Base-by-base conservation (phyloP, 129 eudicot genomes). In the Scalesia atractyloides region DNA sequence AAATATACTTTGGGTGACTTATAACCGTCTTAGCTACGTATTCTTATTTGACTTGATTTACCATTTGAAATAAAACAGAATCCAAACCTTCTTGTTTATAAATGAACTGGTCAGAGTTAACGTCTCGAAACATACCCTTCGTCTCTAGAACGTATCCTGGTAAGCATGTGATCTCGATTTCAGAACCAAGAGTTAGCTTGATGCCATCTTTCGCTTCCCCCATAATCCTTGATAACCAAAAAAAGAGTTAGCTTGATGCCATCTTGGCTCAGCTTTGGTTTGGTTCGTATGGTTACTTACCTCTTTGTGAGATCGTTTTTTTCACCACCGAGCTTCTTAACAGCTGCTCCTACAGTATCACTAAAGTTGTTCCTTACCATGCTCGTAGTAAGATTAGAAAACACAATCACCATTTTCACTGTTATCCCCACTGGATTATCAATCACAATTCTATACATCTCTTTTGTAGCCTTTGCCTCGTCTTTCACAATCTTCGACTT, bases 101-200 rank as follows among this genome's bases (percentile, higher is more conserved):
- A 13, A 71, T 9, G 10, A 41, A 37, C 1, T 11, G 44, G 53
- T 52, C 51, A 54, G 4, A 53, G 37, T 20, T 71, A 50, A 17
- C 6, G 9, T 26, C 19, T 57, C 7, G 34, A 26, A 43, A 34
- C 44, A 59, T 82, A 86, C 96, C 96, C 80, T 77, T 89, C 74
- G 88, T 84, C 81, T 89, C 90, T 77, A 89, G 86, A 64, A 80
- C 68, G 71, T 78, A 82, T 60, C 92, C 96, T 11, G 92, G 89
- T 80, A 80, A 92, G 85, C 90, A 84, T 34, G 88, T 66, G 49
- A 86, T 84, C 79, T 89, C 90, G 66, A 89, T 83, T 48, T 80
- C 74, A 2, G 92, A 89, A 69, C 92, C 93, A 49, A 70, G 77
- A 61, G 82, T 69, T 66, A 84, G 84, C 80, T 84, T 84, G 70